These are phyloP conservation scores for Rhizopogon salebrosus DNA, from an alignment of 768 basidiomycete genomes.

Conservation along the genomic window DNA sequence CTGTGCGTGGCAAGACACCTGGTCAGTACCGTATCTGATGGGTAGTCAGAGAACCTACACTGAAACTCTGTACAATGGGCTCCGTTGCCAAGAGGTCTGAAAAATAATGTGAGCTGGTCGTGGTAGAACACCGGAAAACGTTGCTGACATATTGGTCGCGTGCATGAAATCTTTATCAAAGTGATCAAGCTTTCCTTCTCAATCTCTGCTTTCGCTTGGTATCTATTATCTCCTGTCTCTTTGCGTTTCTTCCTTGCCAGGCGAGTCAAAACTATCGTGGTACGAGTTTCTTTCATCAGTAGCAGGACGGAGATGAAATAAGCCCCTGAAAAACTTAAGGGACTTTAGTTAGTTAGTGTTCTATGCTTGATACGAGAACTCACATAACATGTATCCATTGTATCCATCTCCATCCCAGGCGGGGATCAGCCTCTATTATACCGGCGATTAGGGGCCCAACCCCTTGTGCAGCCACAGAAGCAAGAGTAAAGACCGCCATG, in stretches of 20 bases:
- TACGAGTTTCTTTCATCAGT: conserved; percentile 65
- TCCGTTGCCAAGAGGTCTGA: conserved; percentile 31
- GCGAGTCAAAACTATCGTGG: conserved; percentile 58
- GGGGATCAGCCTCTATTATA: conserved; percentile 53
- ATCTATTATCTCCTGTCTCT: conserved; percentile 56
- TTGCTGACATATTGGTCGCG: conserved; percentile 59
- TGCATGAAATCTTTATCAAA: conserved; percentile 62
- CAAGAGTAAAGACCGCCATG: conserved; percentile 63
- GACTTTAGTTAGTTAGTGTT: neutral
- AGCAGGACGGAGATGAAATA: conserved; percentile 46
- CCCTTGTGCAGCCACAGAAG: conserved; percentile 52
- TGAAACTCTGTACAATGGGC: conserved; percentile 66
- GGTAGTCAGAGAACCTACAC: conserved; percentile 34
- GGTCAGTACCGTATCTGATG: conserved; percentile 2
- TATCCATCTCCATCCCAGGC: conserved; percentile 71
- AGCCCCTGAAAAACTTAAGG: conserved; percentile 40
- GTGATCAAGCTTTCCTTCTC: conserved; percentile 47
- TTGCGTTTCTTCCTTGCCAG: conserved; percentile 58
- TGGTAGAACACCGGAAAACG: neutral
- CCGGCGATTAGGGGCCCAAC: conserved; percentile 56
- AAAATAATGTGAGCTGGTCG: neutral
- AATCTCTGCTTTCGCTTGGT: conserved; percentile 59
- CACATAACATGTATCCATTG: conserved; percentile 71
- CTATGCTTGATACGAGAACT: conserved; percentile 1
- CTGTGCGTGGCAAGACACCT: conserved; percentile 23